A percentile compares a stretch with the other conserved stretches of the same genome.
phyloP scores from a whole-genome alignment of 352 stramenopile genomes.

The Pythium chondricola region DNA sequence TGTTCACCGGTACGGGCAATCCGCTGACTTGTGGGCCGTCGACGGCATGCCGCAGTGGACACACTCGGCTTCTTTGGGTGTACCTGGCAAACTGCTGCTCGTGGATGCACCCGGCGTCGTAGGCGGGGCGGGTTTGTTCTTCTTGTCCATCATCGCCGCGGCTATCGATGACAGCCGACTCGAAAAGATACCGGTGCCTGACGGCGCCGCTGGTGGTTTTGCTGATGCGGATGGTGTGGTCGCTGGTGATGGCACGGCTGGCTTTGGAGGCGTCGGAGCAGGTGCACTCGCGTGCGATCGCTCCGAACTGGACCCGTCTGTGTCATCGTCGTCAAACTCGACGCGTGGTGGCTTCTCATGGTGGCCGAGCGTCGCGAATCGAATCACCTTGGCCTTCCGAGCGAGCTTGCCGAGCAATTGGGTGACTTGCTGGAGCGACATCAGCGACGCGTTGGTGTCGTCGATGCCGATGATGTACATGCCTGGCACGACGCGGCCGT shows the following conservation, averaged over 20 bases:
- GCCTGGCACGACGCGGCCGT: slow-evolving; percentile 58
- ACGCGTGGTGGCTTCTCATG: too few species aligned
- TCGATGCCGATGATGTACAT: slow-evolving; percentile 89
- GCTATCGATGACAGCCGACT: slow-evolving; percentile 60
- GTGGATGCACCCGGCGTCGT: slow-evolving; percentile 16
- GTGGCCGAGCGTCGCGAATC: slow-evolving; percentile 64
- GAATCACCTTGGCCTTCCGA: slow-evolving; percentile 76
- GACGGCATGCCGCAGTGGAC: slow-evolving; percentile 38
- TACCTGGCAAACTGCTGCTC: slow-evolving; percentile 17
- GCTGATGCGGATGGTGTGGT: slow-evolving; percentile 1
- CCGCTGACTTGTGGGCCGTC: slow-evolving; percentile 32
- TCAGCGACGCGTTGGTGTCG: slow-evolving; percentile 75
- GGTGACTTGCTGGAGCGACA: slow-evolving; percentile 61
- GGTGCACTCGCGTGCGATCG: slow-evolving; percentile 26
- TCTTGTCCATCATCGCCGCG: slow-evolving; percentile 47
- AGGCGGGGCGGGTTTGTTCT: slow-evolving; percentile 21
- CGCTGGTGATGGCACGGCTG: slow-evolving; percentile 2
- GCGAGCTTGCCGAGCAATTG: slow-evolving; percentile 65
- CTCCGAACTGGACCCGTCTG: slow-evolving; percentile 35
- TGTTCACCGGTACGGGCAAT: slow-evolving; percentile 48
- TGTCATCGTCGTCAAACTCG: slow-evolving; percentile 36
- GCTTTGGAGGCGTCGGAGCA: slow-evolving; percentile 24
- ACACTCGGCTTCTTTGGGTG: slow-evolving; percentile 32
- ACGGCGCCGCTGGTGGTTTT: slow-evolving; percentile 28
- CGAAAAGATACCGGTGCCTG: slow-evolving; percentile 28